These are phyloP conservation scores for Vanrija sp. DNA, from an alignment of 1,284 basidiomycete species.

Conservation along the genomic window DNA sequence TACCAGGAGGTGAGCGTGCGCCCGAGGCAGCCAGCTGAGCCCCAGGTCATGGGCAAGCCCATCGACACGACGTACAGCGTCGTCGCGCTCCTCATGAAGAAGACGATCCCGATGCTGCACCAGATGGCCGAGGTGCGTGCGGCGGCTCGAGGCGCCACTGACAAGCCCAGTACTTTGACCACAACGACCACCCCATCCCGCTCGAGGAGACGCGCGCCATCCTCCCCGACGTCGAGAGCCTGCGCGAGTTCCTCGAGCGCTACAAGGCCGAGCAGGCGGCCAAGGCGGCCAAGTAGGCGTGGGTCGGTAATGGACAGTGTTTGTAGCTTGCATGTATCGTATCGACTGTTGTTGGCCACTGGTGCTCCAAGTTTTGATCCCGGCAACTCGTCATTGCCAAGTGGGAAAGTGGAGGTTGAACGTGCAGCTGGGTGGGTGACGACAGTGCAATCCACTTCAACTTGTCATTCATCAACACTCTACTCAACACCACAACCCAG, in stretches of 20 bases:
- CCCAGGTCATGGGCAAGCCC: slow-evolving; percentile 12
- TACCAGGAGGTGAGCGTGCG: slow-evolving; percentile 14
- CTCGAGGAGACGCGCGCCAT: slow-evolving; percentile 6
- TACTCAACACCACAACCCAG: not conserved
- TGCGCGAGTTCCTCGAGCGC: slow-evolving; percentile 24
- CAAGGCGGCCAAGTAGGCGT: too few species aligned
- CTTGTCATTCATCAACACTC: too few species aligned
- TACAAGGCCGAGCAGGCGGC: slow-evolving; percentile 17
- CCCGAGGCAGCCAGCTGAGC: not conserved
- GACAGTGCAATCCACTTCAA: too few species aligned
- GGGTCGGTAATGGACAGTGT: too few species aligned
- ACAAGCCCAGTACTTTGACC: slow-evolving; percentile 26
- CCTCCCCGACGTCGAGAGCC: slow-evolving; percentile 25
- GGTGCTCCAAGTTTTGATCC: too few species aligned
- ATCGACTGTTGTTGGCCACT: too few species aligned
- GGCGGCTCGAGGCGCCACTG: not conserved
- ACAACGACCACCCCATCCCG: slow-evolving; percentile 16
- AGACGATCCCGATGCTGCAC: slow-evolving; percentile 1
- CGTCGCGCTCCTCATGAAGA: slow-evolving; percentile 13
- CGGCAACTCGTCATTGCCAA: too few species aligned
- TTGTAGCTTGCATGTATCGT: too few species aligned
- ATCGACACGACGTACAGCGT: slow-evolving; percentile 13
- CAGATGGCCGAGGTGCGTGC: slow-evolving; percentile 18
- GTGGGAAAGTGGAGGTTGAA: too few species aligned
- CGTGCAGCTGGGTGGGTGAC: too few species aligned